A percentile compares a stretch with the other conserved stretches of the same genome.
phyloP scores from a whole-genome alignment of 305 asterid genomes.

The Rubia peregrina region DNA sequence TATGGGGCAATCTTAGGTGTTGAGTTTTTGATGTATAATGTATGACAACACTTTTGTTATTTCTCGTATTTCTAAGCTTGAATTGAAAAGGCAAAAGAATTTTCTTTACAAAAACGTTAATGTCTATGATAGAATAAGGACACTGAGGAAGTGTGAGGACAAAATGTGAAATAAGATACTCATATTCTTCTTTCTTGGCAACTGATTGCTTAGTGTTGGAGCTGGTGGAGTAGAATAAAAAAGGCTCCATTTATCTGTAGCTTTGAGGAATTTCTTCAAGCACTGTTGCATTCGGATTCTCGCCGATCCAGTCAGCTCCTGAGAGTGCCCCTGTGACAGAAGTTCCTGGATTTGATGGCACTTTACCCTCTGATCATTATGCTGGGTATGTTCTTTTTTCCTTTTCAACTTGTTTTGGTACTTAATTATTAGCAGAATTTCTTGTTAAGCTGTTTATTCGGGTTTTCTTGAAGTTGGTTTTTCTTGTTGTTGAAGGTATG shows the following conservation, averaged over 20 bases:
- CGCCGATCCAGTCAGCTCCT: conserved; percentile 46
- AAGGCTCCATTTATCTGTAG: background rate
- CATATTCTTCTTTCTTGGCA: background rate
- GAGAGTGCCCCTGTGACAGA: conserved; percentile 43
- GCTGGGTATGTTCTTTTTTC: conserved; percentile 46
- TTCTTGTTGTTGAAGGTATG: conserved; percentile 38
- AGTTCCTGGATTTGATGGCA: conserved; percentile 76
- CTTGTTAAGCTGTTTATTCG: background rate
- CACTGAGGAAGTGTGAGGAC: too few relatives aligned
- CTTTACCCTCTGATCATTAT: conserved; percentile 72
- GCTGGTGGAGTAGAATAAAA: background rate
- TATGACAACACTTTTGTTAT: too few relatives aligned
- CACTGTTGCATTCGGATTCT: conserved; percentile 16
- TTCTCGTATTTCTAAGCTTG: too few relatives aligned
- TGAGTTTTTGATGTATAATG: background rate
- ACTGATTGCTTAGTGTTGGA: background rate
- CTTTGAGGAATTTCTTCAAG: conserved; percentile 4
- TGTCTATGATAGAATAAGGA: too few relatives aligned
- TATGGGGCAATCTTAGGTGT: background rate
- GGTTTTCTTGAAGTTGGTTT: background rate
- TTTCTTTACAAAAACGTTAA: too few relatives aligned
- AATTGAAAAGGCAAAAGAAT: too few relatives aligned
- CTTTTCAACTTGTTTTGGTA: background rate
- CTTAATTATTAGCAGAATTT: background rate
- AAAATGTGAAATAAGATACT: too few relatives aligned